A percentile compares a stretch with the other conserved stretches of the same genome.
Evolutionary conservation across 805 yeast genomes (phyloP).

Genomic region (Wickerhamomyces strasburgensis): DNA sequence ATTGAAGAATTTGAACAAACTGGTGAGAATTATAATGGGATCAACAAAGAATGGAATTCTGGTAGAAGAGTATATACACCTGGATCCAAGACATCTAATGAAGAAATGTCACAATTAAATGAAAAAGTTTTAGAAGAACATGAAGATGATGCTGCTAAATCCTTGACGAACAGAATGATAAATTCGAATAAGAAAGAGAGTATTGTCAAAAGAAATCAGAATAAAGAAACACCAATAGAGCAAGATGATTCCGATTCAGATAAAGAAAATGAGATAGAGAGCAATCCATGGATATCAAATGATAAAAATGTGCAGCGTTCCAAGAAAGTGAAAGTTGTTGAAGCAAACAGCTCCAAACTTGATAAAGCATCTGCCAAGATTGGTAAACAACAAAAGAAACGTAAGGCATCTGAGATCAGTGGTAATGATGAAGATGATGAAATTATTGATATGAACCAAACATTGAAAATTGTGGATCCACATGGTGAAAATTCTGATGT

Average conservation of each 20-base stretch:
- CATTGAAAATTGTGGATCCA: constrained; percentile 50
- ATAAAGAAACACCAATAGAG: too few relatives aligned
- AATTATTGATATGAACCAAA: constrained; percentile 43
- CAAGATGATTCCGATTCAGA: not conserved
- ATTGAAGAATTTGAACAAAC: constrained; percentile 32
- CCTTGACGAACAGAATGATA: constrained; percentile 37
- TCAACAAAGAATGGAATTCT: constrained; percentile 50
- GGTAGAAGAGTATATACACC: constrained; percentile 86
- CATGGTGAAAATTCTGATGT: constrained; percentile 30
- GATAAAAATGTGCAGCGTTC: constrained; percentile 32
- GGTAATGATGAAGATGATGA: constrained; percentile 36
- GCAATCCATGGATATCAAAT: constrained; percentile 50
- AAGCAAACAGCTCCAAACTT: constrained; percentile 43
- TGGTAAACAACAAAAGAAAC: constrained; percentile 26
- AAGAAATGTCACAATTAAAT: constrained; percentile 32
- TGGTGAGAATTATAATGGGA: constrained; percentile 33
- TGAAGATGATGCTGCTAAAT: constrained; percentile 45
- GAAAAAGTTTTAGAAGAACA: constrained; percentile 38
- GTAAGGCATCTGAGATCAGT: constrained; percentile 30
- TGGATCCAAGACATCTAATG: constrained; percentile 25
- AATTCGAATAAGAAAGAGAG: constrained; percentile 18
- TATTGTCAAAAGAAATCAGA: constrained; percentile 2
- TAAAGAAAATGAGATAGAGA: constrained; percentile 22
- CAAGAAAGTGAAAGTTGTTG: constrained; percentile 42
- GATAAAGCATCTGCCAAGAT: constrained; percentile 37